Percentiles rank a stretch among this genome's conserved stretches.
Conservation (phyloP, 169 alveolate genomes). For the Plasmodium gaboni region DNA sequence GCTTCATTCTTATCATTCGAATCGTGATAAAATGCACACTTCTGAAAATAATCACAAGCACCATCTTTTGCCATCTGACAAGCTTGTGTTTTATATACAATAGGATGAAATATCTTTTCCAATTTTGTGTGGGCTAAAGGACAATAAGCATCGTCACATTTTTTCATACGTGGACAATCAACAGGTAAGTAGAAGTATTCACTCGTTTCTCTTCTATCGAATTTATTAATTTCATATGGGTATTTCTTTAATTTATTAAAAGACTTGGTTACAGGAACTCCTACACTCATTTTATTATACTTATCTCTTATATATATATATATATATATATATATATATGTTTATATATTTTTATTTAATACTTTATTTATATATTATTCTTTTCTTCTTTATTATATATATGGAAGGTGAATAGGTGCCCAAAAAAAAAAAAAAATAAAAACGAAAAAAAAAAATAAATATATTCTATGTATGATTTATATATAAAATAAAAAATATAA, state of each 20-base stretch:
- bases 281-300: constrained; percentile 60
- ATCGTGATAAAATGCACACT: constrained; percentile 84
- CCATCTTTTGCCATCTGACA: constrained; percentile 83
- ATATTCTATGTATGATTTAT: too few relatives aligned
- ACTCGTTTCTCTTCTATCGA: constrained; percentile 85
- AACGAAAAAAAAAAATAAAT: too few relatives aligned
- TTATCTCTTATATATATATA: not conserved
- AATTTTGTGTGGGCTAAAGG: constrained; percentile 89
- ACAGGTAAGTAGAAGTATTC: constrained; percentile 87
- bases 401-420: not conserved
- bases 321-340: too few relatives aligned
- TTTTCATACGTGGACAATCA: constrained; percentile 87
- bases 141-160: constrained; percentile 86
- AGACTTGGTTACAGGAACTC: constrained; percentile 80
- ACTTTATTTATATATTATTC: not conserved
- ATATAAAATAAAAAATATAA: too few relatives aligned
- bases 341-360: too few relatives aligned
- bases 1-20: constrained; percentile 80
- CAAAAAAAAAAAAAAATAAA: too few relatives aligned
- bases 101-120: constrained; percentile 89
- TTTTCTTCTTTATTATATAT: not conserved
- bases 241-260: constrained; percentile 75
- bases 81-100: constrained; percentile 86
- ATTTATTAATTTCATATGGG: constrained; percentile 80
- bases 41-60: constrained; percentile 79